phyloP scores from a whole-genome alignment of 257 asterid genomes.

The Craterostigma plantagineum region DNA sequence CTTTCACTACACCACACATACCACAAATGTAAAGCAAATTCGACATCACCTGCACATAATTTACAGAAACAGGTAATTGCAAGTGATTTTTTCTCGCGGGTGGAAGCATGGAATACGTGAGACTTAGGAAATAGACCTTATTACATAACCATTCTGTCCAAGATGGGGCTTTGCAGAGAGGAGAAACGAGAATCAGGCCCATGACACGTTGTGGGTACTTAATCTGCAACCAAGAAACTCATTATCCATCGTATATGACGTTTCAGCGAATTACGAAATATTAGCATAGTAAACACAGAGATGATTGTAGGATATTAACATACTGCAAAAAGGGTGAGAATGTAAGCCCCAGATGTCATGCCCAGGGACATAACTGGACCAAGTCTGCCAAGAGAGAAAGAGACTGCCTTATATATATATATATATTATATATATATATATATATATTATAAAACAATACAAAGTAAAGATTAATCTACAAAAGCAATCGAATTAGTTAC shows the following conservation, averaged over 20 bases:
- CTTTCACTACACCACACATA: constrained; percentile 72
- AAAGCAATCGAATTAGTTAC: too few relatives aligned
- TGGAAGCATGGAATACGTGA: too few relatives aligned
- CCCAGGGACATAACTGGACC: constrained; percentile 94
- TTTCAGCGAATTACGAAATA: not conserved
- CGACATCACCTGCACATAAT: constrained; percentile 62
- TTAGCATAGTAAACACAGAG: constrained; percentile 6
- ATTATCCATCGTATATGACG: not conserved
- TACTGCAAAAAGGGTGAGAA: constrained; percentile 84
- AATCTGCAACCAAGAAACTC: constrained; percentile 30
- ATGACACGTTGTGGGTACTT: constrained; percentile 55
- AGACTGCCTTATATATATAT: not conserved
- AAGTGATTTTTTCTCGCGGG: too few relatives aligned
- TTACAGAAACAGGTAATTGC: constrained; percentile 1
- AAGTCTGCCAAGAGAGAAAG: constrained; percentile 30
- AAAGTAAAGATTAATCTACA: not conserved
- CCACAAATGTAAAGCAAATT: constrained; percentile 85
- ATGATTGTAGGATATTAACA: constrained; percentile 16
- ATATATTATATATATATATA: too few relatives aligned
- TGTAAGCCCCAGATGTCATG: constrained; percentile 88
- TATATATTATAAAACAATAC: not conserved
- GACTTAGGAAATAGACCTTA: constrained; percentile 38
- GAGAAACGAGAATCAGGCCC: constrained; percentile 93
- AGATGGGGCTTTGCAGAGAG: constrained; percentile 84
- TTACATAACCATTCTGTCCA: constrained; percentile 97